phyloP scores from a whole-genome alignment of 768 basidiomycete species.

The Neoboletus subvelutipes region DNA sequence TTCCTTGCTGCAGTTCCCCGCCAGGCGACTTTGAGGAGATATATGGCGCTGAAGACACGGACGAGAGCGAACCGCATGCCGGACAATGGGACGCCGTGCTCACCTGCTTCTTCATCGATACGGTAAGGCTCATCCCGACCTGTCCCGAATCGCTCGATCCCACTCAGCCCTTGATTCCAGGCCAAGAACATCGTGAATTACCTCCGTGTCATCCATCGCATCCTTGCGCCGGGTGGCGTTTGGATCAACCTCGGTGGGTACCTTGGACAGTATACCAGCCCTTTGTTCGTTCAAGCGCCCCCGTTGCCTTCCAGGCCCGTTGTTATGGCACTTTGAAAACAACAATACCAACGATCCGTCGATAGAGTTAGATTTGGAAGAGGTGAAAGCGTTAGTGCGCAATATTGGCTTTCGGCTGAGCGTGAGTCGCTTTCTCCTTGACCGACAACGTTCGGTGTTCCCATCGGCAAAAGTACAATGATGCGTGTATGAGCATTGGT shows the following conservation, averaged over 20 bases:
- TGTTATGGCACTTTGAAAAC: slow-evolving; percentile 98
- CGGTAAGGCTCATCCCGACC: slow-evolving; percentile 45
- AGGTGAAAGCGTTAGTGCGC: slow-evolving; percentile 73
- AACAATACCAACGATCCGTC: slow-evolving; percentile 77
- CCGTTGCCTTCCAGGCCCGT: slow-evolving; percentile 56
- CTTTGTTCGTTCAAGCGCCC: background rate
- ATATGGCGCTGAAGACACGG: slow-evolving; percentile 58
- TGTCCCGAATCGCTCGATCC: background rate
- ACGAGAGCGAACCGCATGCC: slow-evolving; percentile 61
- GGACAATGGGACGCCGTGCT: slow-evolving; percentile 87
- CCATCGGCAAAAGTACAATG: background rate
- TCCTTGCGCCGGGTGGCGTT: slow-evolving; percentile 81
- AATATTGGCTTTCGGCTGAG: slow-evolving; percentile 80
- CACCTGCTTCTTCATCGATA: slow-evolving; percentile 98
- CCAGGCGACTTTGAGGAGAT: slow-evolving; percentile 91
- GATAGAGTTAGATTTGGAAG: slow-evolving; percentile 87
- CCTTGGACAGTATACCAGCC: background rate
- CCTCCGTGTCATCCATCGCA: slow-evolving; percentile 78
- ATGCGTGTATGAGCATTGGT: background rate
- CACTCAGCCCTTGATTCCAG: slow-evolving; percentile 37
- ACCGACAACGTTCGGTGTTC: background rate
- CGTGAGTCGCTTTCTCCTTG: slow-evolving; percentile 42
- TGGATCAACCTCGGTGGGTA: slow-evolving; percentile 78
- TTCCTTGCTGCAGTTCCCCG: background rate
- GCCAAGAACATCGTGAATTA: slow-evolving; percentile 93